Evolutionary conservation across 768 basidiomycete species (phyloP).

Genomic region (Tylopilus subfusipes): DNA sequence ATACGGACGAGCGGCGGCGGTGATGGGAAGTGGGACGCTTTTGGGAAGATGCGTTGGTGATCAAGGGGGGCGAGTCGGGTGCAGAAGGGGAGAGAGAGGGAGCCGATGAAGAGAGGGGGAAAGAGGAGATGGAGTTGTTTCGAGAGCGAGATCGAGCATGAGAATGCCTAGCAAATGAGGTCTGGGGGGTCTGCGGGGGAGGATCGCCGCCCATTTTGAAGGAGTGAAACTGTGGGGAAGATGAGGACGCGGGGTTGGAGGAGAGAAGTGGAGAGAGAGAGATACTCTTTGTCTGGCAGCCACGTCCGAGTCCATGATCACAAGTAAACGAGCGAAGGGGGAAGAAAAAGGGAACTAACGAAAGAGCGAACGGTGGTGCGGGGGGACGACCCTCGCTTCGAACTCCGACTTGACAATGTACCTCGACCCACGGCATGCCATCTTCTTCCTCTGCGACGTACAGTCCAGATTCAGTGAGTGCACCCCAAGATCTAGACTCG

Average conservation of each 20-base stretch:
- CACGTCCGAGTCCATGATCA: conserved; percentile 36
- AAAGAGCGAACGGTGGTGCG: too few species aligned
- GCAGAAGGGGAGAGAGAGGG: conserved; percentile 36
- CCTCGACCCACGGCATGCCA: conserved; percentile 38
- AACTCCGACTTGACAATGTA: conserved; percentile 32
- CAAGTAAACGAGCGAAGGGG: conserved; percentile 15
- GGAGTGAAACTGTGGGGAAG: conserved; percentile 54
- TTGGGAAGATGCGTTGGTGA: conserved; percentile 22
- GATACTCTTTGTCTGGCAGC: conserved; percentile 44
- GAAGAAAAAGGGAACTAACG: too few species aligned
- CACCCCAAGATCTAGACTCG: accelerated
- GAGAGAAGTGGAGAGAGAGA: too few species aligned
- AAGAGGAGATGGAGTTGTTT: conserved; percentile 47
- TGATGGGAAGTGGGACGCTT: conserved; percentile 77
- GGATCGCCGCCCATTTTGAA: conserved; percentile 59
- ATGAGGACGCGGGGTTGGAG: background rate
- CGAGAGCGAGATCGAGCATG: conserved; percentile 60
- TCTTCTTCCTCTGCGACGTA: conserved; percentile 83
- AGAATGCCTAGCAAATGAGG: conserved; percentile 33
- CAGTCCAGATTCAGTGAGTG: conserved; percentile 70
- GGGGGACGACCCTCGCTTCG: too few species aligned
- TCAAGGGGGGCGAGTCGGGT: conserved; percentile 34
- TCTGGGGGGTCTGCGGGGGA: conserved; percentile 37
- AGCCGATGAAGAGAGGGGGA: conserved; percentile 2
- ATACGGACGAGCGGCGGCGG: conserved; percentile 80